Evolutionary conservation across 208 protist species (phyloP).

Genomic region (Trypanosoma boissoni): DNA sequence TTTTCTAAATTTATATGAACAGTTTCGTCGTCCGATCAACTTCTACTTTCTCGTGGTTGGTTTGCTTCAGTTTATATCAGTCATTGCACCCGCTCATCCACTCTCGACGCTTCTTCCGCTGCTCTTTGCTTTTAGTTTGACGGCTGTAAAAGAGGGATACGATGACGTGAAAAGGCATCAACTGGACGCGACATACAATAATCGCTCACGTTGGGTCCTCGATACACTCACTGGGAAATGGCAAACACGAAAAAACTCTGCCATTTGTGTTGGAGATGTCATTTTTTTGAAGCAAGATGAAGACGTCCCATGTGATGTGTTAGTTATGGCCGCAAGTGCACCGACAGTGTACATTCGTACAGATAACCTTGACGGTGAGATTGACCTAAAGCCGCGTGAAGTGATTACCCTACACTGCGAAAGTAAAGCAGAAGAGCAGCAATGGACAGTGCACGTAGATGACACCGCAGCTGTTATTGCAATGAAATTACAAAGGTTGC

Average conservation of each 20-base stretch:
- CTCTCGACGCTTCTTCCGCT: constrained; percentile 91
- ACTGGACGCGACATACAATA: constrained; percentile 82
- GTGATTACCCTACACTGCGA: constrained; percentile 30
- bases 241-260: constrained; percentile 36
- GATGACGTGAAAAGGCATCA: constrained; percentile 91
- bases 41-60: constrained; percentile 96
- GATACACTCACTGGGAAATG: constrained; percentile 25
- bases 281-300: constrained; percentile 64
- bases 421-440: neutral
- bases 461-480: constrained; percentile 19
- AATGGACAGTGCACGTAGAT: constrained; percentile 17
- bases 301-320: constrained; percentile 91
- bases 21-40: constrained; percentile 95
- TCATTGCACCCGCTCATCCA: constrained; percentile 92
- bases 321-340: constrained; percentile 53
- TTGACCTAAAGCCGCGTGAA: constrained; percentile 90
- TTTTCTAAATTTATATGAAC: constrained; percentile 95
- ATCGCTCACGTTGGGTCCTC: constrained; percentile 42
- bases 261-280: constrained; percentile 85
- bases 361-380: constrained; percentile 94
- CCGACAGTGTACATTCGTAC: constrained; percentile 84
- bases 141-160: constrained; percentile 93
- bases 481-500: constrained; percentile 22
- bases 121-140: constrained; percentile 91
- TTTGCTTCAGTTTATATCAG: constrained; percentile 88